Percentiles rank a stretch among this genome's conserved stretches.
These are phyloP conservation scores for Apiotrichum siamense DNA, from an alignment of 1,284 basidiomycete species.

Conservation along the genomic window DNA sequence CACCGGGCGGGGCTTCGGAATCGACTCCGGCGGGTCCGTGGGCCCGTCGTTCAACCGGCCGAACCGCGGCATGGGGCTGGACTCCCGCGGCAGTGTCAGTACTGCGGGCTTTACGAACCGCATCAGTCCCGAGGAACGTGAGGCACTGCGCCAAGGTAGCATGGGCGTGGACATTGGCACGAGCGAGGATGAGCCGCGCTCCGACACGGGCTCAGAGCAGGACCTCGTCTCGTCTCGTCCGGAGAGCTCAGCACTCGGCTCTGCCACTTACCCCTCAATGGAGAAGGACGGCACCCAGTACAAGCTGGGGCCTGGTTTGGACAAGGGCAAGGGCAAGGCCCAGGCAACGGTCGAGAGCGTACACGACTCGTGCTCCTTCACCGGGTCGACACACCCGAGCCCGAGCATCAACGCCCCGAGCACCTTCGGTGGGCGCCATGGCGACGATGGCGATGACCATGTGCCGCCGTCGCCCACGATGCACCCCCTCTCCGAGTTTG, in stretches of 20 bases:
- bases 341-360: background rate
- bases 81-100: background rate
- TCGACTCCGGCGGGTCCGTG: too few species aligned
- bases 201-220: background rate
- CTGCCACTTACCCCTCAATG: too few species aligned
- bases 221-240: too few species aligned
- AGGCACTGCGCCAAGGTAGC: background rate
- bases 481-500: background rate
- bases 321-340: background rate
- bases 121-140: background rate
- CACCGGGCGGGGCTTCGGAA: too few species aligned
- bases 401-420: background rate
- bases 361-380: background rate
- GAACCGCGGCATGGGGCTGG: background rate
- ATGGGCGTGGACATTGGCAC: background rate
- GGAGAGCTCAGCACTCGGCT: too few species aligned
- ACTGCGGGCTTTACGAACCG: background rate
- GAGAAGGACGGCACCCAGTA: background rate
- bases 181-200: background rate
- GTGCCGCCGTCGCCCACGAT: background rate
- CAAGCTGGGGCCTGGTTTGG: background rate
- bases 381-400: background rate
- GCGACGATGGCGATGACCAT: background rate
- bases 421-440: too few species aligned
- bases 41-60: background rate